Percentiles rank a stretch among this genome's conserved stretches.
Conservation (phyloP, 768 basidiomycete species). For the Boletus sp. region DNA sequence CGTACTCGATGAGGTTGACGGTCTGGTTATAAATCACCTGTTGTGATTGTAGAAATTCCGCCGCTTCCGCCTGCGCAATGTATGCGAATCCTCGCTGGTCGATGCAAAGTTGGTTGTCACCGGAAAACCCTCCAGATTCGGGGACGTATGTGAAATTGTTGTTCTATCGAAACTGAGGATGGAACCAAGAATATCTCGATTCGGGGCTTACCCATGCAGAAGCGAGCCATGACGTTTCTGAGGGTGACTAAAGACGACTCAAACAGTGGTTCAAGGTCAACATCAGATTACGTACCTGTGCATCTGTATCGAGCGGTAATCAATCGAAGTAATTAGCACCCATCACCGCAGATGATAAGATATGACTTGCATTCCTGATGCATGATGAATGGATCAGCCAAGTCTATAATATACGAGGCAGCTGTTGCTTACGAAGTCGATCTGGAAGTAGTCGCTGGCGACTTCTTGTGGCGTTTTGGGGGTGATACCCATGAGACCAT, state of each 20-base stretch:
- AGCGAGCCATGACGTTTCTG: constrained; percentile 63
- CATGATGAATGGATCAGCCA: constrained; percentile 1
- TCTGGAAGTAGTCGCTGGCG: constrained; percentile 58
- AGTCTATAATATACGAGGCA: neutral
- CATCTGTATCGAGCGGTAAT: constrained; percentile 11
- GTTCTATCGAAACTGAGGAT: constrained; percentile 36
- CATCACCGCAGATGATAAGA: neutral
- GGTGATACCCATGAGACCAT: constrained; percentile 47
- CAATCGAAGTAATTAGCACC: constrained; percentile 1
- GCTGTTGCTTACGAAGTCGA: constrained; percentile 33
- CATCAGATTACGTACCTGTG: constrained; percentile 22
- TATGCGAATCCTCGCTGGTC: constrained; percentile 65
- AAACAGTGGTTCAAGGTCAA: neutral
- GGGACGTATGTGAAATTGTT: constrained; percentile 60
- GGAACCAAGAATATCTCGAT: neutral
- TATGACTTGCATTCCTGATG: constrained; percentile 30
- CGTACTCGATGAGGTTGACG: constrained; percentile 48
- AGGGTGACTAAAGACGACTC: constrained; percentile 53
- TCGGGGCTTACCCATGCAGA: constrained; percentile 51
- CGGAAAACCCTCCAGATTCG: constrained; percentile 57
- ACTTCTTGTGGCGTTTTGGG: constrained; percentile 44
- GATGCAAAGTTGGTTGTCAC: constrained; percentile 49
- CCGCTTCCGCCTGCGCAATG: constrained; percentile 56
- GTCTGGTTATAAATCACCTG: constrained; percentile 52
- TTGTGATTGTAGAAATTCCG: constrained; percentile 45